Conservation (phyloP, 208 protist genomes). For the Leishmania amazonensis region DNA sequence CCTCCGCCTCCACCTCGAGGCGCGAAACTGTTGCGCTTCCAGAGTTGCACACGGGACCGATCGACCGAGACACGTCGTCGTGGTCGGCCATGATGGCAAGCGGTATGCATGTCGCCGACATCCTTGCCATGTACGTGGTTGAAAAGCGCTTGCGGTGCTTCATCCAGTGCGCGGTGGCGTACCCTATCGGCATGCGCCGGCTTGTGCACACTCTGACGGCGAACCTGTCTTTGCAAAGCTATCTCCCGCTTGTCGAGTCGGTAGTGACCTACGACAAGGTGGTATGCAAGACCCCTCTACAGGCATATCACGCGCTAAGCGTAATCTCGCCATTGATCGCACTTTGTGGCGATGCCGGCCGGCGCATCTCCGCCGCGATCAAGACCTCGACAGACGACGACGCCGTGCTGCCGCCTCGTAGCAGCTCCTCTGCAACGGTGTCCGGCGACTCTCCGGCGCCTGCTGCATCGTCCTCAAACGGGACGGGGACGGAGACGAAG, state of each 20-base stretch:
- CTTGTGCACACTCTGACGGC: slow-evolving; percentile 53
- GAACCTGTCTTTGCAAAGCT: slow-evolving; percentile 48
- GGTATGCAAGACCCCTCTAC: slow-evolving; percentile 52
- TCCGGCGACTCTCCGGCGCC: neutral
- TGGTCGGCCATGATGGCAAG: slow-evolving; percentile 47
- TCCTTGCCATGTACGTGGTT: slow-evolving; percentile 46
- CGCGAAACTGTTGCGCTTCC: slow-evolving; percentile 15
- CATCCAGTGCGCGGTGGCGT: slow-evolving; percentile 28
- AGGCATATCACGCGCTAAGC: slow-evolving; percentile 49
- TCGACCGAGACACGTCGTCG: slow-evolving; percentile 32
- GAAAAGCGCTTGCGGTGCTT: slow-evolving; percentile 56
- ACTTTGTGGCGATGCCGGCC: slow-evolving; percentile 50
- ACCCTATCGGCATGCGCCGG: slow-evolving; percentile 45
- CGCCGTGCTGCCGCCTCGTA: neutral
- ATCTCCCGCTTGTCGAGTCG: slow-evolving; percentile 80
- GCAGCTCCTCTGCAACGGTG: neutral
- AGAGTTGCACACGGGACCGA: slow-evolving; percentile 8
- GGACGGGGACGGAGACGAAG: neutral
- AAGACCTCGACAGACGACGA: slow-evolving; percentile 12
- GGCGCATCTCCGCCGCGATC: slow-evolving; percentile 24
- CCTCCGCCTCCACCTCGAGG: slow-evolving; percentile 37
- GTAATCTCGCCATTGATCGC: slow-evolving; percentile 54
- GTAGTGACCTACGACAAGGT: slow-evolving; percentile 55
- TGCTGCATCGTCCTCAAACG: neutral
- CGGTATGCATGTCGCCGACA: slow-evolving; percentile 43